Percentiles rank a stretch among this genome's conserved stretches.
phyloP scores from a whole-genome alignment of 139 green algal species.

The Ettlia oleoabundans region DNA sequence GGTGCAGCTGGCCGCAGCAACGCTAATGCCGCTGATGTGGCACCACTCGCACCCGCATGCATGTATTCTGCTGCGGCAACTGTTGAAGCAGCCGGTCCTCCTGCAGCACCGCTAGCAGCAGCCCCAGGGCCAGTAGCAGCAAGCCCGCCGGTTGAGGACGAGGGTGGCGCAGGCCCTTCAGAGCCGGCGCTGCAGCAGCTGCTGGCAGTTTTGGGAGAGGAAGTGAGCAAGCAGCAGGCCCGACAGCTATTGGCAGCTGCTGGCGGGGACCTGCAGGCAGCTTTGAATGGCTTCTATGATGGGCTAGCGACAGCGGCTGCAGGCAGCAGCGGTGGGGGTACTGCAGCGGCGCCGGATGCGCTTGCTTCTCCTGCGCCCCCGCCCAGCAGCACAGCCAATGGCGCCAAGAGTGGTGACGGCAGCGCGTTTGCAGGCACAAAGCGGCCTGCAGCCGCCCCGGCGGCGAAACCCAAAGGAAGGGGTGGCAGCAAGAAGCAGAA shows the following conservation, averaged over 20 bases:
- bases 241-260: constrained; percentile 45
- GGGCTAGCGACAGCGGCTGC: neutral
- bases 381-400: neutral
- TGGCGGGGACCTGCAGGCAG: constrained; percentile 34
- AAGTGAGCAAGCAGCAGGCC: constrained; percentile 14
- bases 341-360: no score
- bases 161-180: neutral
- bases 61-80: neutral
- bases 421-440: neutral
- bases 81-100: neutral
- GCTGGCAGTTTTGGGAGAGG: constrained; percentile 45
- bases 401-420: no score
- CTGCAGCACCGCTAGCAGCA: neutral
- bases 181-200: constrained; percentile 12
- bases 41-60: neutral
- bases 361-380: no score
- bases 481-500: constrained; percentile 9
- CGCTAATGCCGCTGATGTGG: neutral
- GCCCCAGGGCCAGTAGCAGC: neutral
- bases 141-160: neutral
- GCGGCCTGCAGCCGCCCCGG: neutral
- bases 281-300: constrained; percentile 55
- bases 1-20: neutral
- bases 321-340: neutral
- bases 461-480: neutral